Base-by-base conservation (phyloP, 192 early-diverging fungal genomes). In the Coemansia sp. region DNA sequence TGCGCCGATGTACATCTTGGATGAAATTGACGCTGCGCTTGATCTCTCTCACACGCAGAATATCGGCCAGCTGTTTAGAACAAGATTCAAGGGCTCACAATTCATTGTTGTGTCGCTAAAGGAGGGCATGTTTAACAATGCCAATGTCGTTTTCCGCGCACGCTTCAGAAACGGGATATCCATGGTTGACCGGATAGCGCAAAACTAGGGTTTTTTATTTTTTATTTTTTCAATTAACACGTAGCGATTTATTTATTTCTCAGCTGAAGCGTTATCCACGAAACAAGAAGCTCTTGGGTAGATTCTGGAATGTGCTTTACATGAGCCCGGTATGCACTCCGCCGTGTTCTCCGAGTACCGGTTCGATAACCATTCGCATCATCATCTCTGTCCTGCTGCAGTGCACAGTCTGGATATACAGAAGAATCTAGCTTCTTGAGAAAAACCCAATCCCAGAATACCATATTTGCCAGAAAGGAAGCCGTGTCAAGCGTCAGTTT, bases 71-170 rank as follows among this genome's bases (percentile, higher is more conserved):
- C 81, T 99, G 20, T 84, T 98, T 58, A 85, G 91, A 51, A 95
- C 91, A 1, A 76, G 98, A 40, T 99, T 99, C 85, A 95, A 91
- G 64, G 94, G 91, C 5, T 93, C 95, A 2, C 98, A 99, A 75
- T 99, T 99, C 70, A 96, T 99, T 45, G 89, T 99, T 1, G 97
- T 99, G 7, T 98, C 95, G 16, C 85, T 99, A 25, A 99, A 99
- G 75, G 98, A 98, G 69, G 98, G 96, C 63, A 98, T 99, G 96
- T 99, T 97, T 73, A 95, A 94, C 71, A 99, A 99, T 72, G 98
- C 98, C 57, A 98, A 98, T 71, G 93, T 96, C 7, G 78, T 99
- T 12, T 99, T 98, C 81, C 84, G 90, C 40, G 92, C 98, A 0
- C 88, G 93, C 58, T 99, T 99, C 79, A 85, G 90, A 50, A 94